phyloP scores from a whole-genome alignment of 2,329 filamentous ascomycete species.

The Rhynchosporium graminicola region DNA sequence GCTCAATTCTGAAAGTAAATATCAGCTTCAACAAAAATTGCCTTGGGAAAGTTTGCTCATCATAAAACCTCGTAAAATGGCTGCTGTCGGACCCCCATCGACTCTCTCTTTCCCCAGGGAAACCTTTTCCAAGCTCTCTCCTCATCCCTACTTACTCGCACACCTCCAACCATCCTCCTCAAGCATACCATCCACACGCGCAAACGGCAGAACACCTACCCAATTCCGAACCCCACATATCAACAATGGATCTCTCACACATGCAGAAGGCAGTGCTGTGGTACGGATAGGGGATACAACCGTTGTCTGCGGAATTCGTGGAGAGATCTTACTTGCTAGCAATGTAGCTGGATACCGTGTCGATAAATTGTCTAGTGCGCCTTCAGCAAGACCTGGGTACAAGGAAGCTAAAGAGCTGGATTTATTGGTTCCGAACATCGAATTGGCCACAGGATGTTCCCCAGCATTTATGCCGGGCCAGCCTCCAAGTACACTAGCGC shows the following conservation, averaged over 20 bases:
- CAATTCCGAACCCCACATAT: constrained; percentile 73
- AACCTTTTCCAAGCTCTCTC: constrained; percentile 86
- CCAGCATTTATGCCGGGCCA: constrained; percentile 83
- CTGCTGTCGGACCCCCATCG: constrained; percentile 32
- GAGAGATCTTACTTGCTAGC: constrained; percentile 74
- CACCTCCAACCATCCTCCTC: constrained; percentile 68
- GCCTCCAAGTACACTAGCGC: constrained; percentile 76
- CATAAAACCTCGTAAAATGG: constrained; percentile 25
- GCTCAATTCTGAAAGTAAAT: constrained; percentile 19
- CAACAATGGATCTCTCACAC: constrained; percentile 81
- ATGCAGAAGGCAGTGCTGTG: constrained; percentile 87
- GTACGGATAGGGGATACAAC: constrained; percentile 88
- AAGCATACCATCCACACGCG: constrained; percentile 62
- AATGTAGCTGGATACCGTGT: constrained; percentile 69
- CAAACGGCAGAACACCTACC: constrained; percentile 74
- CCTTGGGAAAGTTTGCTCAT: neutral
- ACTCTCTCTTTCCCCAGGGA: constrained; percentile 54
- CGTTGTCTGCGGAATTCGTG: constrained; percentile 90
- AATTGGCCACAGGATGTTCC: constrained; percentile 86
- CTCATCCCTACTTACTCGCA: constrained; percentile 84
- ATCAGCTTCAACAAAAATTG: constrained; percentile 18
- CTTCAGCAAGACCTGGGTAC: constrained; percentile 39
- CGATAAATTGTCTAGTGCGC: constrained; percentile 42
- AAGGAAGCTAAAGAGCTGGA: constrained; percentile 60
- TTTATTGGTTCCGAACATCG: constrained; percentile 89